These are phyloP conservation scores for Arabis hirsuta DNA, from an alignment of 345 rosid genomes.

Conservation along the genomic window DNA sequence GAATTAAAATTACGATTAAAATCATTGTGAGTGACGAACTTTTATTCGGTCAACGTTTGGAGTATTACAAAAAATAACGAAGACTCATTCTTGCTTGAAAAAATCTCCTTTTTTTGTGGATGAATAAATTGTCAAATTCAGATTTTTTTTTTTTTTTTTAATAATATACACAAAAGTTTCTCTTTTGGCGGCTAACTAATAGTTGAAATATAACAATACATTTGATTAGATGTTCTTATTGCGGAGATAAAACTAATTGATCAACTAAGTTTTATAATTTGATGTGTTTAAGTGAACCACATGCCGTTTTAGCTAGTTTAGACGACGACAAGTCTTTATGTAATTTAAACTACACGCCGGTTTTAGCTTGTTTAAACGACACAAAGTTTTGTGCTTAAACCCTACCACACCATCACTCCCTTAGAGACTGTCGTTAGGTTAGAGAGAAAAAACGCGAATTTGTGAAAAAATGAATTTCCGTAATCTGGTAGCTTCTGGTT, in stretches of 20 bases:
- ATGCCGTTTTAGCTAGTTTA: neutral
- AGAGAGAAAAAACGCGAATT: slow-evolving; percentile 5
- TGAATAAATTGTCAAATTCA: neutral
- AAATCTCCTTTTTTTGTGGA: neutral
- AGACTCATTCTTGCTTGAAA: slow-evolving; percentile 18
- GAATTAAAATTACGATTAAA: neutral
- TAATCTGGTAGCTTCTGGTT: slow-evolving; percentile 35
- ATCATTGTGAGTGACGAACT: neutral
- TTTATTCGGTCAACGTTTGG: slow-evolving; percentile 19
- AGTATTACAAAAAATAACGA: neutral
- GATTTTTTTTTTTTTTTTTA: neutral
- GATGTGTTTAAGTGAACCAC: neutral
- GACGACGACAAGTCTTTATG: neutral
- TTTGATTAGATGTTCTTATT: neutral
- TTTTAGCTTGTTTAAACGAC: neutral
- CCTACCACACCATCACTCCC: slow-evolving; percentile 25
- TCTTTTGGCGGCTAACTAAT: slow-evolving; percentile 28
- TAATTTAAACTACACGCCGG: slow-evolving; percentile 26
- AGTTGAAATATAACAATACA: neutral
- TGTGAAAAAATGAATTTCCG: slow-evolving; percentile 36
- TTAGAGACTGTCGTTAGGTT: neutral
- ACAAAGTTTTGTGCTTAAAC: slow-evolving; percentile 22
- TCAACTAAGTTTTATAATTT: too few species aligned
- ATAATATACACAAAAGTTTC: neutral
- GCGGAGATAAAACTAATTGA: neutral